Percentiles rank a stretch among this genome's conserved stretches.
Evolutionary conservation across 2,329 filamentous ascomycete genomes (phyloP).

Genomic region (Beauveria brongniartii): DNA sequence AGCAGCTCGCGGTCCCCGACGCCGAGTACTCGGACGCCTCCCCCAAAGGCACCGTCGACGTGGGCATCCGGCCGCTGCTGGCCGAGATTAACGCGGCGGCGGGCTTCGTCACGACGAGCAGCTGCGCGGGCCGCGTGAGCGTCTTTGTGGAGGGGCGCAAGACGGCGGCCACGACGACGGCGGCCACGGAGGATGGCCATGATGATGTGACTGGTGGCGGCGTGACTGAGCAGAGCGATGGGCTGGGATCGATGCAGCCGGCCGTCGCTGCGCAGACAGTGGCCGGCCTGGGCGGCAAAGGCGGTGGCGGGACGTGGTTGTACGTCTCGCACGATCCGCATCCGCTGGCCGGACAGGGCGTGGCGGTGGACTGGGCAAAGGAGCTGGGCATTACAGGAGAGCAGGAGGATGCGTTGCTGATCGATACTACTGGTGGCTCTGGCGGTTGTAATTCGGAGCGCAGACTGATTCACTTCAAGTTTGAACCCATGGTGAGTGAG

Average conservation of each 20-base stretch:
- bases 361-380: constrained; percentile 22
- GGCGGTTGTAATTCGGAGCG: constrained; percentile 22
- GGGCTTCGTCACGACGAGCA: constrained; percentile 84
- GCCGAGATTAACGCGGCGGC: constrained; percentile 65
- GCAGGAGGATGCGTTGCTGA: not conserved
- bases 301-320: constrained; percentile 74
- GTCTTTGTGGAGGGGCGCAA: constrained; percentile 79
- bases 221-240: constrained; percentile 12
- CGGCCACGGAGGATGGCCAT: not conserved
- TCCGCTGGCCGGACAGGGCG: constrained; percentile 19
- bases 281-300: constrained; percentile 72
- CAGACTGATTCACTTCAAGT: constrained; percentile 74
- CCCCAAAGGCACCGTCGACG: constrained; percentile 82
- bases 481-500: constrained; percentile 78
- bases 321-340: constrained; percentile 80
- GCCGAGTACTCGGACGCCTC: constrained; percentile 73
- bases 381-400: constrained; percentile 19
- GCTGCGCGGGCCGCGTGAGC: constrained; percentile 79
- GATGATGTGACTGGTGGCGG: not conserved
- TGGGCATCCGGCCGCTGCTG: constrained; percentile 68
- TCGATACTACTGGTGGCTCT: constrained; percentile 17
- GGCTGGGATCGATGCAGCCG: not conserved
- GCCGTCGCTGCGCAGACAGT: constrained; percentile 19
- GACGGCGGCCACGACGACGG: constrained; percentile 8
- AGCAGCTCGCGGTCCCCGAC: constrained; percentile 59